Conservation (phyloP, 139 green algal genomes). For the Chlorella sorokiniana region DNA sequence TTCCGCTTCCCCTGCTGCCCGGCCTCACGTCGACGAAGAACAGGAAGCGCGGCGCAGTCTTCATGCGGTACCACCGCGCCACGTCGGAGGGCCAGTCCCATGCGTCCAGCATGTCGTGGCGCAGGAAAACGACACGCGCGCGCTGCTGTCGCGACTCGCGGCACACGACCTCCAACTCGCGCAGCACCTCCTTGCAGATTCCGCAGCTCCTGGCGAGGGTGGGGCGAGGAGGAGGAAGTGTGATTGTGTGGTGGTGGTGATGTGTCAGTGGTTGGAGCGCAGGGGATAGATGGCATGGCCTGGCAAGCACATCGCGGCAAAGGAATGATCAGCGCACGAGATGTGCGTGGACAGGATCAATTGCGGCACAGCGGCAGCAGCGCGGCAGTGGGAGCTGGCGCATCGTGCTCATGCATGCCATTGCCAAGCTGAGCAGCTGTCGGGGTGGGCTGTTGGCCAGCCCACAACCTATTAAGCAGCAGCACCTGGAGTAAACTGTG, state of each 20-base stretch:
- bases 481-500: constrained; percentile 28
- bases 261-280: background rate
- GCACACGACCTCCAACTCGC: constrained; percentile 17
- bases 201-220: constrained; percentile 19
- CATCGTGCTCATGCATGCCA: background rate
- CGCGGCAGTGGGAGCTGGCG: background rate
- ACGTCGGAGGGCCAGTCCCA: constrained; percentile 45
- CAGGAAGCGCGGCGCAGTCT: constrained; percentile 39
- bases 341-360: too few relatives aligned
- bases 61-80: constrained; percentile 34
- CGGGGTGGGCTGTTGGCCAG: background rate
- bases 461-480: too few relatives aligned
- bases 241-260: background rate
- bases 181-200: constrained; percentile 39
- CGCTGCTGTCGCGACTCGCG: constrained; percentile 20
- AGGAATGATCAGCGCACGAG: too few relatives aligned
- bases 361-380: background rate
- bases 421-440: background rate
- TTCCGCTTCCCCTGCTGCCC: background rate
- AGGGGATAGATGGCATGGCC: background rate
- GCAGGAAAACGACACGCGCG: constrained; percentile 35
- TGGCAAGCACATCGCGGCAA: too few relatives aligned
- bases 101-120: constrained; percentile 43
- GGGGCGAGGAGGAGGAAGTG: too few relatives aligned
- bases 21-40: constrained; percentile 46